Conservation (phyloP, 257 asterid genomes). For the Solanum paucissectum region DNA sequence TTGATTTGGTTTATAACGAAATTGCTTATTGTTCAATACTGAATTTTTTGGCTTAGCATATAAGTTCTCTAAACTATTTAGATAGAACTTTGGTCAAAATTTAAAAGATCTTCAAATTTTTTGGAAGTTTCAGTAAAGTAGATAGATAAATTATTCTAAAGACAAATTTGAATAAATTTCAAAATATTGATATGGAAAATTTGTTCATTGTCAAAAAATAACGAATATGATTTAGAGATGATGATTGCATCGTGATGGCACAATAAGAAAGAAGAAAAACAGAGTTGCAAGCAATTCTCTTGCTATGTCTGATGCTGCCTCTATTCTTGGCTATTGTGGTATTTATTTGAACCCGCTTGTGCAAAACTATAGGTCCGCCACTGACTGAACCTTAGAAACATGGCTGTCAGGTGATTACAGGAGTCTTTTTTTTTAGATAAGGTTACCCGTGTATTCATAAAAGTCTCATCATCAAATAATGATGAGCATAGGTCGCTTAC, state of each 20-base stretch:
- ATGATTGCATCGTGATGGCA: neutral
- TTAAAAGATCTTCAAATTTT: neutral
- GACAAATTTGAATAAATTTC: neutral
- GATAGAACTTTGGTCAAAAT: neutral
- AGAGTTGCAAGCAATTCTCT: neutral
- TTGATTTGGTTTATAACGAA: neutral
- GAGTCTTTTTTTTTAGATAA: no score
- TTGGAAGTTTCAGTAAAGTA: neutral
- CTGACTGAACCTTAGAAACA: no score
- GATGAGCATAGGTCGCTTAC: no score
- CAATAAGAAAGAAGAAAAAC: neutral
- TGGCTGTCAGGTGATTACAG: no score
- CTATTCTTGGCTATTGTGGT: neutral
- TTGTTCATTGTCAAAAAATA: neutral
- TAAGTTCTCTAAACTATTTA: neutral
- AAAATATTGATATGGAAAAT: neutral
- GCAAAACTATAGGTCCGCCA: neutral
- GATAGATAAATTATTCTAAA: neutral
- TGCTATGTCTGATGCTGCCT: neutral
- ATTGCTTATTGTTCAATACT: neutral
- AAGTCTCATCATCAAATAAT: no score
- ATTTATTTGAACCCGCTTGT: neutral
- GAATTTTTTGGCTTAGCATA: neutral
- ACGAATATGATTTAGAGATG: neutral
- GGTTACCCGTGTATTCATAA: no score